Conservation (phyloP, 768 basidiomycete genomes). For the Rhodotorula sphaerocarpa region DNA sequence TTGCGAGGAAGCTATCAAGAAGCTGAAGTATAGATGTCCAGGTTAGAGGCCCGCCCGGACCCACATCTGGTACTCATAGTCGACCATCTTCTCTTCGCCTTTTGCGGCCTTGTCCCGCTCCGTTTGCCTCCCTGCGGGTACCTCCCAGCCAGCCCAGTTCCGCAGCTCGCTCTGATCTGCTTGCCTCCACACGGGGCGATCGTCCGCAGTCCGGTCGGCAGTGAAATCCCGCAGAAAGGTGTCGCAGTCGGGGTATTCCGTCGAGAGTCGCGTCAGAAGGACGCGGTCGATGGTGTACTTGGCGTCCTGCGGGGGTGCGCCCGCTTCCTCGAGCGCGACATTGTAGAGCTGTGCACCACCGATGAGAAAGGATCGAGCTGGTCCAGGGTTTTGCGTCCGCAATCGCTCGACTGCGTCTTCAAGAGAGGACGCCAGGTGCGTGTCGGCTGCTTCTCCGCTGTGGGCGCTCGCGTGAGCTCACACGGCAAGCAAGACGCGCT, state of each 20-base stretch:
- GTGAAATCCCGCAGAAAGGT: slow-evolving; percentile 70
- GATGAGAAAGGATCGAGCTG: slow-evolving; percentile 75
- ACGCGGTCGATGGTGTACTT: slow-evolving; percentile 61
- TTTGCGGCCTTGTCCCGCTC: slow-evolving; percentile 62
- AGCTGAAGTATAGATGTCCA: too few species aligned
- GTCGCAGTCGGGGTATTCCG: slow-evolving; percentile 73
- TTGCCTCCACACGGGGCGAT: slow-evolving; percentile 47
- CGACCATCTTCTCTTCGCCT: slow-evolving; percentile 64
- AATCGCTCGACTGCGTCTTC: slow-evolving; percentile 15
- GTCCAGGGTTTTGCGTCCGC: slow-evolving; percentile 43
- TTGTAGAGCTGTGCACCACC: slow-evolving; percentile 83
- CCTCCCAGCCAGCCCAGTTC: slow-evolving; percentile 72
- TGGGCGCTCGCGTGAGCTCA: background rate
- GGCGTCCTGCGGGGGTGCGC: slow-evolving; percentile 35
- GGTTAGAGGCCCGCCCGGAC: background rate
- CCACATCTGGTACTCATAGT: slow-evolving; percentile 98
- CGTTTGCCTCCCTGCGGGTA: slow-evolving; percentile 59
- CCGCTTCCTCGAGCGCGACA: slow-evolving; percentile 51
- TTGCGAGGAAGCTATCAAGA: too few species aligned
- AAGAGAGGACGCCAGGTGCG: slow-evolving; percentile 27
- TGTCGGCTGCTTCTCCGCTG: slow-evolving; percentile 12
- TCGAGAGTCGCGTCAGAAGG: slow-evolving; percentile 72
- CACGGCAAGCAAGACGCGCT: background rate
- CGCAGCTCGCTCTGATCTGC: slow-evolving; percentile 58
- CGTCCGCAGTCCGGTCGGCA: slow-evolving; percentile 41